Percentiles rank a stretch among this genome's conserved stretches.
Conservation (phyloP, 441 rosid species). For the Pelargonium myrrhifolium region DNA sequence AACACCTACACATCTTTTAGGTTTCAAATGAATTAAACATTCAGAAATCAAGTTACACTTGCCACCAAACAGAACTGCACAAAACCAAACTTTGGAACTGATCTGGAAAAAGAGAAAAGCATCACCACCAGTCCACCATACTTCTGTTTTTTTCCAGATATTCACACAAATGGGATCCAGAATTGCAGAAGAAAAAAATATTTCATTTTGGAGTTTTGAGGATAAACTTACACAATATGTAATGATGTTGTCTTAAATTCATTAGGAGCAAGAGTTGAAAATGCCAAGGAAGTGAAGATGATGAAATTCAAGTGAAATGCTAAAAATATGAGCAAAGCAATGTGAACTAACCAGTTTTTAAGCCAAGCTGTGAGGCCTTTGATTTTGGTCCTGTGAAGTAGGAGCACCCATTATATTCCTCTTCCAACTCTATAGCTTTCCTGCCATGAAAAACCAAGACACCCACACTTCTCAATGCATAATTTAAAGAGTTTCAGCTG, state of each 20-base stretch:
- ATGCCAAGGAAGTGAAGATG: no score
- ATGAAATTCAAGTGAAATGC: background rate
- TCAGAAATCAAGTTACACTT: no score
- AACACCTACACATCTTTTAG: no score
- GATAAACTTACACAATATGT: no score
- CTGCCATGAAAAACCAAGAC: slow-evolving; percentile 41
- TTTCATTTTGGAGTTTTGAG: background rate
- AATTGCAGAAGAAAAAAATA: background rate
- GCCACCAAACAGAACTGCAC: no score
- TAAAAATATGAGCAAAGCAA: background rate
- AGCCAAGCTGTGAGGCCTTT: slow-evolving; percentile 20
- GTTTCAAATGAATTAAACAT: no score
- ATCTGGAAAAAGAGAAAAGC: background rate
- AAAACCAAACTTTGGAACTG: background rate
- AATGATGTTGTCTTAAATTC: no score
- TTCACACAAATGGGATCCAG: background rate
- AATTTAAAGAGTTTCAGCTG: slow-evolving; percentile 22
- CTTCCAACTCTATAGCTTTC: slow-evolving; percentile 25
- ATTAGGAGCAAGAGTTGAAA: background rate
- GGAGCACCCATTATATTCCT: slow-evolving; percentile 25
- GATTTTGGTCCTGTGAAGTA: slow-evolving; percentile 29
- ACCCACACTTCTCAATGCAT: slow-evolving; percentile 36
- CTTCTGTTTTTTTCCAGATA: background rate
- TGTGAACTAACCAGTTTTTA: slow-evolving; percentile 27
- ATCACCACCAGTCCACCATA: background rate